Evolutionary conservation across 257 asterid genomes (phyloP).

Genomic region (Penstemon barbatus): DNA sequence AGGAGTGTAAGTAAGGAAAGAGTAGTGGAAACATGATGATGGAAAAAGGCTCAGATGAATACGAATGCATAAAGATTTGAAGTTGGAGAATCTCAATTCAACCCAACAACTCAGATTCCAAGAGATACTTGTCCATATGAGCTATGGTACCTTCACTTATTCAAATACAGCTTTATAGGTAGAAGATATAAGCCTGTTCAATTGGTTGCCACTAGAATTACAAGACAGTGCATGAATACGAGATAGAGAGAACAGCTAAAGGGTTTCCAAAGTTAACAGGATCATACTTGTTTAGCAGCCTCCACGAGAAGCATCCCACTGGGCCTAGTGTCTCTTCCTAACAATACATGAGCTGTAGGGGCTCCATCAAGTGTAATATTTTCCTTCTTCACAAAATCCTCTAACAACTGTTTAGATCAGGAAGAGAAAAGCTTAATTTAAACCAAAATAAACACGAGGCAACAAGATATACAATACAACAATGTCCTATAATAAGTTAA

Average conservation of each 20-base stretch:
- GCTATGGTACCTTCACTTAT: slow-evolving; percentile 11
- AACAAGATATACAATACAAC: background rate
- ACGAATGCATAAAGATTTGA: background rate
- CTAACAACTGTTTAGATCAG: slow-evolving; percentile 60
- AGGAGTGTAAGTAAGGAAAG: slow-evolving; percentile 7
- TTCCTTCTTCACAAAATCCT: slow-evolving; percentile 60
- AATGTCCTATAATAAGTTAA: slow-evolving; percentile 5
- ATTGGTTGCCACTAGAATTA: background rate
- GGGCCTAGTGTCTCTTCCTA: slow-evolving; percentile 96
- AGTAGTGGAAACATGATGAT: slow-evolving; percentile 13
- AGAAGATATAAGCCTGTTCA: background rate
- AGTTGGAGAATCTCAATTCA: slow-evolving; percentile 14
- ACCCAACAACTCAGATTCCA: slow-evolving; percentile 3
- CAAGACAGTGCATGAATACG: background rate
- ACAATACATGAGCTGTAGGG: slow-evolving; percentile 47
- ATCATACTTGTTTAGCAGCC: slow-evolving; percentile 74
- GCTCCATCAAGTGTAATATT: slow-evolving; percentile 56
- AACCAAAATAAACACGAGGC: slow-evolving; percentile 12
- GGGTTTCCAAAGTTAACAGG: slow-evolving; percentile 9
- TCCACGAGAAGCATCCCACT: slow-evolving; percentile 75
- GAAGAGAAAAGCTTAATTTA: slow-evolving; percentile 15
- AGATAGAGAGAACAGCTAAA: background rate
- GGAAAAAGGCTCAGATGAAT: background rate
- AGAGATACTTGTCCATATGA: slow-evolving; percentile 8
- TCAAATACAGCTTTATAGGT: slow-evolving; percentile 21